Evolutionary conservation across 257 asterid species (phyloP), one percentile per base, ranked within the genome.

Genomic region (Ilex asprella): DNA sequence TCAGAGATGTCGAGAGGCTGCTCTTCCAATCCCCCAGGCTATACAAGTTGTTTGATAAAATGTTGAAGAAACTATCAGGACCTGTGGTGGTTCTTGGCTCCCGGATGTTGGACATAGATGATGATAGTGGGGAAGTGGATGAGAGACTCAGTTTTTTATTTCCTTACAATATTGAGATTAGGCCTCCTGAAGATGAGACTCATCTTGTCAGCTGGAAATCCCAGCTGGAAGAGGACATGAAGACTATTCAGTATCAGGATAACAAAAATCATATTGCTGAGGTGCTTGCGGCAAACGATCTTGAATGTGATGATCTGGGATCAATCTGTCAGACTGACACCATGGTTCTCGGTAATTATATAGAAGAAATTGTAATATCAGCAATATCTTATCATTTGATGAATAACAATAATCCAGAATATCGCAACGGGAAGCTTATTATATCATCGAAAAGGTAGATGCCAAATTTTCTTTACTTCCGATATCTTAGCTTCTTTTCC

Each of bases 271-370:
- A 89, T 72, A 89, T 93, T 49, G 79, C 92, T 31, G 94, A 87
- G 79, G 95, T 93, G 8, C 94, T 93, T 62, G 96, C 97, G 29
- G 97, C 94, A 60, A 93, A 93, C 57, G 95, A 93, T 82, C 77
- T 93, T 16, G 95, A 85, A 56, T 93, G 99, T 74, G 84, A 87
- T 70, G 99, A 93, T 75, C 70, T 93, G 44, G 96, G 84, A 72
- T 80, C 94, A n/a, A 87, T 93, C 67, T 85, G 96, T 63, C 83
- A 62, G 44, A 86, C 84, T 16, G 97, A 89, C 62, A 78, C 95
- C 6, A 35, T 75, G 83, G 65, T 84, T 61, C 78, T 93, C 56
- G 69, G 94, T 61, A 76, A 82, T 54, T 78, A 81, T 69, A 87
- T 89, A 6, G 97, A 93, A 55, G 99, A 93, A 77, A 89, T 89